A percentile compares a stretch with the other conserved stretches of the same genome.
phyloP scores from a whole-genome alignment of 495 filamentous ascomycete genomes.

The Tetracladium marchalianum region DNA sequence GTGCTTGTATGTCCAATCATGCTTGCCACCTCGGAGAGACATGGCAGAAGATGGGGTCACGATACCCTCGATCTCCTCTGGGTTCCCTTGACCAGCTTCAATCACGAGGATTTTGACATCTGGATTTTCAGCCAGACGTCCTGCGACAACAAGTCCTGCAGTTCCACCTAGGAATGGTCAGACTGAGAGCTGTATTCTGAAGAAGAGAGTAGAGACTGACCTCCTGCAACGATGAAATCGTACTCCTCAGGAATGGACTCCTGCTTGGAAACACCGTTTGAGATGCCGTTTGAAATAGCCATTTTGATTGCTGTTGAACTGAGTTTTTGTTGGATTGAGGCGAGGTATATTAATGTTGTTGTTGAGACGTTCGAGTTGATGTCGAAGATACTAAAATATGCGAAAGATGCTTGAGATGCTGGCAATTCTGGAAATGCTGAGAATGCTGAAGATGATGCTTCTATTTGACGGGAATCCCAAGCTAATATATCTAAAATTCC shows the following conservation, averaged over 20 bases:
- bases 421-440: background rate
- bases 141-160: slow-evolving; percentile 72
- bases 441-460: too few species aligned
- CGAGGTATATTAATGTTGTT: background rate
- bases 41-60: slow-evolving; percentile 35
- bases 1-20: slow-evolving; percentile 56
- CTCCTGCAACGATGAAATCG: slow-evolving; percentile 36
- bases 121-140: slow-evolving; percentile 35
- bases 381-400: background rate
- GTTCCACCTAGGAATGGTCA: slow-evolving; percentile 52
- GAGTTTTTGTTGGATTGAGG: background rate
- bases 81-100: slow-evolving; percentile 42
- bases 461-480: too few species aligned
- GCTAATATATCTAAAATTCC: too few species aligned
- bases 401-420: background rate
- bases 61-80: slow-evolving; percentile 31
- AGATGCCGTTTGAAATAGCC: background rate
- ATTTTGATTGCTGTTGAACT: slow-evolving; percentile 3
- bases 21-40: slow-evolving; percentile 31
- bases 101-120: slow-evolving; percentile 35
- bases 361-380: too few species aligned
- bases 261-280: background rate
- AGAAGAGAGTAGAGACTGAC: slow-evolving; percentile 9
- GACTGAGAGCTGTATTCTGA: background rate
- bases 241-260: slow-evolving; percentile 16